Evolutionary conservation across 495 filamentous ascomycete genomes (phyloP), one percentile per base, ranked within the genome.

Genomic region (Endocarpon pusillum): DNA sequence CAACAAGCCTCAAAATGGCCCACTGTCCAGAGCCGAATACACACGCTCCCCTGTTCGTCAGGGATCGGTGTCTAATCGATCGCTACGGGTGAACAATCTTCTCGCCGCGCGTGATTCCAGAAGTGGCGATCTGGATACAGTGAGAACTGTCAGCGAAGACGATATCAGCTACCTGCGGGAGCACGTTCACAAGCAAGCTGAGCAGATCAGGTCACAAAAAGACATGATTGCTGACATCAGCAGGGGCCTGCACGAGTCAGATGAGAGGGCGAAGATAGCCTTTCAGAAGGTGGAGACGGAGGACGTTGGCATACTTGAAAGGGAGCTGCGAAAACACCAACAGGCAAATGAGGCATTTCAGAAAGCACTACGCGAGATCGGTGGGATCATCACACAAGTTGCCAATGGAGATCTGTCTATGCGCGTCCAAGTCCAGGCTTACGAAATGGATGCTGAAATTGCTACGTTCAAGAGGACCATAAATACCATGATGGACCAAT

Each of bases 381-480:
- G 89, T 35, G 87, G 80, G 42, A 96, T 99, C 42, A 83, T 94
- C 46, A 93, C 84, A 3, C 83, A 83, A 38, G 89, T 94, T 27
- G 89, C 89, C 33, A 81, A 85, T 41, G 89, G 89, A 58, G 89
- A 99, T 50, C 64, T 99, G 34, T 92, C 83, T 52, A 94, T 93
- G 69, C 96, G 96, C 58, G 91, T 96, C 34, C 74, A 86, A 30
- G 89, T 99, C 45, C 87, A 96, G 51, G 80, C 81, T 5, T 71
- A 85, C 44, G 89, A 99, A 57, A 89, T 94, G 81, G 89, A 99
- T 66, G 86, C 89, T 1, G 91, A 99, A 64, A 99, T 99, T 47
- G 83, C 81, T n/a, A 87, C 79, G 3, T 99, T 99, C 69, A 99
- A 99, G 62, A 75, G 81, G 36, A 94, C 86, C 11, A 76, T 66